Base-by-base conservation (phyloP, 768 basidiomycete species). In the Auricularia sp. region DNA sequence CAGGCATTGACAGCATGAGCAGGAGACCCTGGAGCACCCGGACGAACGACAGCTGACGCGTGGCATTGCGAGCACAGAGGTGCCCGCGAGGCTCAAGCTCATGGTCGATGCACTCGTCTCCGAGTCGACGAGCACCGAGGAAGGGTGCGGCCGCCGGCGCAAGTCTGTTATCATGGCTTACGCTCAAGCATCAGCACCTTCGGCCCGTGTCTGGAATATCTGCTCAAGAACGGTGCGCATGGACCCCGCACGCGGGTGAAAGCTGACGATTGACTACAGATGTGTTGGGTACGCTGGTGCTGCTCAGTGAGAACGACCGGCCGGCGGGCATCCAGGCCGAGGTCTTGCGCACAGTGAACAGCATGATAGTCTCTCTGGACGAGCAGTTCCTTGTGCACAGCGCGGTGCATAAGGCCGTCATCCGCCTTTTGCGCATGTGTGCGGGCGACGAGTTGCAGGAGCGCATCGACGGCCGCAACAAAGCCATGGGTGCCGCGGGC, bases 311-410 rank as follows among this genome's bases (percentile, higher is more conserved):
- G 71, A 74, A 82, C 0, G 94, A 98, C 73, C 81, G 89, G 33
- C 94, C 93, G 1, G 83, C 84, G 51, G 96, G 94, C n/a, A 87
- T 93, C 67, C 91, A 95, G 72, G 91, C 88, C 51, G 90, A 93
- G 72, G 91, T 96, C 12, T 80, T 98, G 39, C 84, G 87, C 34
- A 81, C 90, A 1, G 90, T 95, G 14, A 90, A 91, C 69, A 93
- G 93, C 69, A 90, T 97, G 83, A 88, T 98, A 12, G 85, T 94
- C 7, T 82, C 93, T 14, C 81, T 98, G 64, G 93, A 97, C 66
- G 93, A 97, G 71, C 90, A 90, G 68, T 97, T 98, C 70, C 84
- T 98, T 21, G 88, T 95, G 3, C 93, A 96, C 70, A 90, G 91
- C 8, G 91, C 86, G 1, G 88, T 95, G 0, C 94, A 98, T 74